phyloP scores from a whole-genome alignment of 2,329 filamentous ascomycete species.

The Venturia pyrina region DNA sequence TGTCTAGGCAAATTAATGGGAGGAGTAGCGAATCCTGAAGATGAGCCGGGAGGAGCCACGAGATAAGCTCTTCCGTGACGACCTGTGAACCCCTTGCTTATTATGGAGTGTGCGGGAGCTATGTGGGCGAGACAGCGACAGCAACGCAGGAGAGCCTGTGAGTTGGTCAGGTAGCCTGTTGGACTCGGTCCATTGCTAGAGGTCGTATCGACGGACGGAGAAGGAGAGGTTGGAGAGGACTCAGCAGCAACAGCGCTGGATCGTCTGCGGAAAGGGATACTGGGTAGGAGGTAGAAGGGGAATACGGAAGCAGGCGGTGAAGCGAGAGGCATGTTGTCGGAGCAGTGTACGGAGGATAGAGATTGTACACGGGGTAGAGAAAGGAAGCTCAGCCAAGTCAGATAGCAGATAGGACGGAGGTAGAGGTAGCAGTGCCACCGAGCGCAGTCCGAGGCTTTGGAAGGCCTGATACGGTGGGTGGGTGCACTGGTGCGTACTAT shows the following conservation, averaged over 20 bases:
- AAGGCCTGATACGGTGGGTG: too few species aligned
- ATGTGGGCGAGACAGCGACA: conserved; percentile 49
- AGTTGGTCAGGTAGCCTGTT: conserved; percentile 33
- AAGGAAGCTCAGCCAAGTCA: not conserved
- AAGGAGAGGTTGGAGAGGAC: conserved; percentile 17
- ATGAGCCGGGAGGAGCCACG: conserved; percentile 37
- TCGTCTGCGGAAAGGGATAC: conserved; percentile 35
- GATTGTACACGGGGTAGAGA: not conserved
- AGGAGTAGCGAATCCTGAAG: conserved; percentile 15
- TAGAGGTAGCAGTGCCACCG: too few species aligned
- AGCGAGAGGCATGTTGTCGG: conserved; percentile 9
- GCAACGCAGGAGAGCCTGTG: conserved; percentile 48
- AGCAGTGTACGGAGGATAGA: not conserved
- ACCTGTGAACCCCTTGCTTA: conserved; percentile 56
- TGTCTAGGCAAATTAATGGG: conserved; percentile 16
- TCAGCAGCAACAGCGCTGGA: conserved; percentile 18
- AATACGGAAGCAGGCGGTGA: conserved; percentile 28
- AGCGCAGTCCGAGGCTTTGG: too few species aligned
- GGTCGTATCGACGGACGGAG: conserved; percentile 11
- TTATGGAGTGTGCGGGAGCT: conserved; percentile 48
- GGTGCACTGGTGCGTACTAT: too few species aligned
- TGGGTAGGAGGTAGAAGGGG: conserved; percentile 41
- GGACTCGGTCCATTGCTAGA: conserved; percentile 14
- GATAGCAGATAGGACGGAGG: not conserved
- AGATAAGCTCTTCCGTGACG: conserved; percentile 56